A percentile compares a stretch with the other conserved stretches of the same genome.
phyloP scores from a whole-genome alignment of 2,329 filamentous ascomycete species.

The Pestalotiopsis sp. region DNA sequence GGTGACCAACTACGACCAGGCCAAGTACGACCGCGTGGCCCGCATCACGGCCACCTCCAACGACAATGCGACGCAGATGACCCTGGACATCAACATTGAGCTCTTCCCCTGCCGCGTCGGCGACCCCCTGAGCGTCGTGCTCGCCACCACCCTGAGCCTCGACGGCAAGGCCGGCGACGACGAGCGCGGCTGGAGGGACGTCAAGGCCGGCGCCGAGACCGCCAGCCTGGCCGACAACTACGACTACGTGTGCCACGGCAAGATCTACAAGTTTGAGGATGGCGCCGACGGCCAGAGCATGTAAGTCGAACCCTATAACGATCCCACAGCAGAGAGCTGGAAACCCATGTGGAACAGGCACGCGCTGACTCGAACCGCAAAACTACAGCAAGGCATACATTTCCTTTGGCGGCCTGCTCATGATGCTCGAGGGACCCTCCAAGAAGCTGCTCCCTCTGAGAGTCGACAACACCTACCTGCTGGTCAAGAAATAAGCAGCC shows the following conservation, averaged over 20 bases:
- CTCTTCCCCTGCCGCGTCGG: conserved; percentile 77
- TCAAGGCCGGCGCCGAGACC: conserved; percentile 50
- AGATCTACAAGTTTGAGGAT: conserved; percentile 88
- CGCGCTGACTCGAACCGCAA: background rate
- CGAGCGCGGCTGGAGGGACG: conserved; percentile 80
- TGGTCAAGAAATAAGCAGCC: conserved; percentile 80
- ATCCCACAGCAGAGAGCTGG: background rate
- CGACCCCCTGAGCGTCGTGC: conserved; percentile 77
- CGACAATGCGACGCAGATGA: conserved; percentile 76
- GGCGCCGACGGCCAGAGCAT: conserved; percentile 78
- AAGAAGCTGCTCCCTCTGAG: conserved; percentile 91
- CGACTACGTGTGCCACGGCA: conserved; percentile 87
- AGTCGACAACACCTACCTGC: conserved; percentile 91
- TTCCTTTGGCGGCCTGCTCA: conserved; percentile 88
- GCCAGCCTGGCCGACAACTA: conserved; percentile 73
- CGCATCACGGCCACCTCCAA: conserved; percentile 78
- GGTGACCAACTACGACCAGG: conserved; percentile 75
- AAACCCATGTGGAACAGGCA: background rate
- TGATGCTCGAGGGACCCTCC: conserved; percentile 91
- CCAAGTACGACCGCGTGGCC: conserved; percentile 94
- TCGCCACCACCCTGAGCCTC: conserved; percentile 83
- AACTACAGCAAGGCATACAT: conserved; percentile 81
- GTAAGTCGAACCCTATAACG: conserved; percentile 56
- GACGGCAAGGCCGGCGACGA: conserved; percentile 62
- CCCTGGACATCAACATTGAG: conserved; percentile 92